A percentile compares a stretch with the other conserved stretches of the same genome.
These are phyloP conservation scores for Mycena leptocephala DNA, from an alignment of 768 basidiomycete genomes.

Conservation along the genomic window DNA sequence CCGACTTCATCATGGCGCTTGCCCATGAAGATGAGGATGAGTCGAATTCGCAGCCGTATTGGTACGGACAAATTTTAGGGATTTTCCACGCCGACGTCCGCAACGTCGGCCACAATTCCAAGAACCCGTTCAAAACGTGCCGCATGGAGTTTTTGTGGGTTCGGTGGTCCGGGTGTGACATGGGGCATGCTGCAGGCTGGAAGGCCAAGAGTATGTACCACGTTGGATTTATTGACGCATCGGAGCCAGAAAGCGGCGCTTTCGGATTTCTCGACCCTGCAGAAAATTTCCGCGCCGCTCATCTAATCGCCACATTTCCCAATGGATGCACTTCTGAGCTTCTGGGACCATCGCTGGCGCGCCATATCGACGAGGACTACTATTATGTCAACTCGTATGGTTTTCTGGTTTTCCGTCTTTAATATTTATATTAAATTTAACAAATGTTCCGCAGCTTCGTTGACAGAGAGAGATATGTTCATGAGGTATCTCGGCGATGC, in stretches of 20 bases:
- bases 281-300: constrained; percentile 48
- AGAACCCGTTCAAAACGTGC: neutral
- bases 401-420: neutral
- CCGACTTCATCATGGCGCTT: neutral
- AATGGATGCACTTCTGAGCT: constrained; percentile 28
- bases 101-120: neutral
- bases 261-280: constrained; percentile 62
- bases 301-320: constrained; percentile 56
- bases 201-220: neutral
- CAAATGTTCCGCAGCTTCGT: neutral
- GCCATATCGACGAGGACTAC: constrained; percentile 42
- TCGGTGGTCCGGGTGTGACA: neutral
- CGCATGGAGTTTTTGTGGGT: constrained; percentile 11
- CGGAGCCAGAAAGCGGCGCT: neutral
- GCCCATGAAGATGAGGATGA: neutral
- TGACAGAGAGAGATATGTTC: constrained; percentile 36
- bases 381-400: constrained; percentile 54
- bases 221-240: neutral
- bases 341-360: constrained; percentile 32
- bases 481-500: constrained; percentile 42
- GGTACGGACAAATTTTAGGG: neutral
- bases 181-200: neutral
- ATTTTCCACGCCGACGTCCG: constrained; percentile 7
- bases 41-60: neutral
- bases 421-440: too few relatives aligned